phyloP scores from a whole-genome alignment of 1,284 basidiomycete genomes.

The Heterobasidion annosum region DNA sequence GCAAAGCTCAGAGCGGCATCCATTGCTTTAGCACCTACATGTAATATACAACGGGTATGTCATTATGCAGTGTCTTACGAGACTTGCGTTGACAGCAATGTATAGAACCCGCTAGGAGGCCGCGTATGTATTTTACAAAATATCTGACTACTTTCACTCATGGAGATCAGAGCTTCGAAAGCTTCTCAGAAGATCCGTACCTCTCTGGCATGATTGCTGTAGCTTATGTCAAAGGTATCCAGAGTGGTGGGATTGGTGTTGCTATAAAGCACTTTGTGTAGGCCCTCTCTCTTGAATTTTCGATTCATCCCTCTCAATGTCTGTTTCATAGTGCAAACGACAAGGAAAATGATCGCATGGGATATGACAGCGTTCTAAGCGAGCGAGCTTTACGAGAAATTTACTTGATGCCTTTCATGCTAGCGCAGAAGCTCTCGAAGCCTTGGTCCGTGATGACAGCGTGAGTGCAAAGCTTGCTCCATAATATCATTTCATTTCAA shows the following conservation, averaged over 20 bases:
- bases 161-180: slow-evolving; percentile 38
- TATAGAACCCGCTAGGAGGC: slow-evolving; percentile 41
- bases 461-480: slow-evolving; percentile 20
- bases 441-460: slow-evolving; percentile 61
- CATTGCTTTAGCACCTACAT: slow-evolving; percentile 57
- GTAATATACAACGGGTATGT: slow-evolving; percentile 55
- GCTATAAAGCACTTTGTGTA: slow-evolving; percentile 38
- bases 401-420: slow-evolving; percentile 67
- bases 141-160: neutral
- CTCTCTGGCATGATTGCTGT: slow-evolving; percentile 53
- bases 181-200: slow-evolving; percentile 60
- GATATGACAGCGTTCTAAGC: slow-evolving; percentile 52
- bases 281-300: neutral
- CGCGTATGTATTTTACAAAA: slow-evolving; percentile 23
- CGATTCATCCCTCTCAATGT: neutral
- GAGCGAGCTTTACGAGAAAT: slow-evolving; percentile 61
- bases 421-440: slow-evolving; percentile 49
- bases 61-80: neutral
- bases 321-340: slow-evolving; percentile 36
- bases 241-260: slow-evolving; percentile 53
- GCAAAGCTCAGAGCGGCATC: slow-evolving; percentile 57
- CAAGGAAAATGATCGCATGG: slow-evolving; percentile 58
- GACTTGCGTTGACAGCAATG: neutral
- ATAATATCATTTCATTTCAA: slow-evolving; percentile 5
- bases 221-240: slow-evolving; percentile 59